Conservation (phyloP, 306 rosid species). For the Senna tora region DNA sequence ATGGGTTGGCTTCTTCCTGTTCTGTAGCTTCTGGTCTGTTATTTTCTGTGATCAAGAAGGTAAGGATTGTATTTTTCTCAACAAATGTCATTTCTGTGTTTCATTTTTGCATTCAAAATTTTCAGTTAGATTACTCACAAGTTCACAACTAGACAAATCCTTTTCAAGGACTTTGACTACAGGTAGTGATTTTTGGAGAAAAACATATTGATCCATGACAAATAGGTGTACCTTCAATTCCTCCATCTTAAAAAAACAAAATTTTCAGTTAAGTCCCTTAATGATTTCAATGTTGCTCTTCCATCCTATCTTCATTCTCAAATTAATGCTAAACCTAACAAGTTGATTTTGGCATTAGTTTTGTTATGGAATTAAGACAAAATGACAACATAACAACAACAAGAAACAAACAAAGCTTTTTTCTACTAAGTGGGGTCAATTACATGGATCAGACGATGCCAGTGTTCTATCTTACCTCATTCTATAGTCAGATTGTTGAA, state of each 20-base stretch:
- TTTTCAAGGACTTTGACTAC: too few relatives aligned
- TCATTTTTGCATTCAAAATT: background rate
- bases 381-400: background rate
- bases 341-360: too few relatives aligned
- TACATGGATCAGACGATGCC: too few relatives aligned
- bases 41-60: slow-evolving; percentile 70
- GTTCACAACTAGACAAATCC: background rate
- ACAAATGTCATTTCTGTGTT: background rate
- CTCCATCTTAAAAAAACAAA: too few relatives aligned
- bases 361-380: background rate
- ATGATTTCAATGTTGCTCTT: too few relatives aligned
- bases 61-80: slow-evolving; percentile 41
- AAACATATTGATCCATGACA: background rate
- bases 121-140: background rate
- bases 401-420: too few relatives aligned
- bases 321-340: background rate
- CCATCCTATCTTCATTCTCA: background rate
- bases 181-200: background rate
- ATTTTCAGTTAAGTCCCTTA: too few relatives aligned
- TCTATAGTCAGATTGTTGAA: too few relatives aligned
- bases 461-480: too few relatives aligned
- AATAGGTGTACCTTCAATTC: background rate
- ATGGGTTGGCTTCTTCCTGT: slow-evolving; percentile 54
- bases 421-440: too few relatives aligned
- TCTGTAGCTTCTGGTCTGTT: slow-evolving; percentile 51